Percentiles rank a stretch among this genome's conserved stretches.
Evolutionary conservation across 106 monocot genomes (phyloP).

Genomic region (Triglochin maritima): DNA sequence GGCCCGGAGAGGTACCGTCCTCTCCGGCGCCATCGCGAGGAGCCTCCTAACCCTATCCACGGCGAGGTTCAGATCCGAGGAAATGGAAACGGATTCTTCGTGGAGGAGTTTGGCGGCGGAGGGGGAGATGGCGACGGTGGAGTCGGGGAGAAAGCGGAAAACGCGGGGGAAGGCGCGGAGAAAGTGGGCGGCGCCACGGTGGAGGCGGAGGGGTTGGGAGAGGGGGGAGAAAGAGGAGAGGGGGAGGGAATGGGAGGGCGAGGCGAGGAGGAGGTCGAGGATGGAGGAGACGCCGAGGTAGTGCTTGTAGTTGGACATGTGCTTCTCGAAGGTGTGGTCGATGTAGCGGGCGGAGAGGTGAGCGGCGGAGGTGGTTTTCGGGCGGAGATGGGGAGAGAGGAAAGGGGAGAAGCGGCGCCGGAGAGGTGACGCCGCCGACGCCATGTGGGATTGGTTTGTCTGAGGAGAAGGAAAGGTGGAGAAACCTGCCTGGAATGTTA

Average conservation of each 20-base stretch:
- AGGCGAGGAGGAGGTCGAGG: slow-evolving; percentile 55
- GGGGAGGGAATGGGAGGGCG: slow-evolving; percentile 33
- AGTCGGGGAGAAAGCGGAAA: slow-evolving; percentile 42
- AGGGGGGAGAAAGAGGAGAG: slow-evolving; percentile 33
- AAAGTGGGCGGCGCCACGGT: slow-evolving; percentile 51
- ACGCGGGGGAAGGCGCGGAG: slow-evolving; percentile 48
- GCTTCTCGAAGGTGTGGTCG: slow-evolving; percentile 80
- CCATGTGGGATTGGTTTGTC: neutral
- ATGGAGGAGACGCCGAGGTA: slow-evolving; percentile 40
- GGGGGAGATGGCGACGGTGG: slow-evolving; percentile 32
- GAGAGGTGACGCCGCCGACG: neutral
- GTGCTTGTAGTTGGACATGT: slow-evolving; percentile 61
- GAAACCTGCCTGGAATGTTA: no score
- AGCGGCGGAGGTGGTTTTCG: slow-evolving; percentile 51
- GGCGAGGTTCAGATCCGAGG: neutral
- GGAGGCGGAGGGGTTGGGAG: slow-evolving; percentile 42
- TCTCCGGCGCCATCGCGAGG: slow-evolving; percentile 30
- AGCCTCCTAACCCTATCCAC: slow-evolving; percentile 24
- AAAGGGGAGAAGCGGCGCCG: neutral
- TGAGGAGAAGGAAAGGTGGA: no score
- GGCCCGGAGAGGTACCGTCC: slow-evolving; percentile 51
- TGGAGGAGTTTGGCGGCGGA: slow-evolving; percentile 26
- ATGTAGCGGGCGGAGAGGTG: slow-evolving; percentile 41
- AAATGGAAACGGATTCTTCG: slow-evolving; percentile 16
- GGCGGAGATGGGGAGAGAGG: slow-evolving; percentile 7